Evolutionary conservation across 176 grass and related monocot species (phyloP), one percentile per base, ranked within the genome.

Genomic region (Avena atlantica): DNA sequence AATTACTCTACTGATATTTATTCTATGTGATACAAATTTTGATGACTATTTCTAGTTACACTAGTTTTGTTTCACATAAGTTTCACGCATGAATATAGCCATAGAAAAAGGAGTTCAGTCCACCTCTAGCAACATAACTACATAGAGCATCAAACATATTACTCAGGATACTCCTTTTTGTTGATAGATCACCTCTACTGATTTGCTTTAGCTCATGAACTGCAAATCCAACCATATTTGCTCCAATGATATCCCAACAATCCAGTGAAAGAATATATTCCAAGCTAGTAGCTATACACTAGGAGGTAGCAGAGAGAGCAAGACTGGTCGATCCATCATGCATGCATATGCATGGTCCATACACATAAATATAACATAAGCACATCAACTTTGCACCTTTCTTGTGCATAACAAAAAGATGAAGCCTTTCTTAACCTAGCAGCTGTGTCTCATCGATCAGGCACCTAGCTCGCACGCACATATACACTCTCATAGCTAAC

Each of bases 341-440:
- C 57, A 59, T 64, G 19, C 45, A 48, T 48, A 48, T 64, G 56
- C 73, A 83, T 90, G 84, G 73, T 82, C 80, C 89, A 83, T 37
- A 87, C 24, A 62, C 6, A 76, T 27, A 52, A 63, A 68, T 36
- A 36, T 65, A 80, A 76, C 37, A 82, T 50, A 88, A 77, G 36
- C 49, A 40, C 29, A 63, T 63, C 69, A 9, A 66, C 70, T 88
- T 88, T 88, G 74, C 20, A 85, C 81, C 21, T 80, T 47, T 85
- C 24, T 61, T 81, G 68, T 80, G 82, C 82, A 88, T 81, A 61
- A 78, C 90, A 91, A 91, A 91, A 91, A 91, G 86, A 91, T 72
- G 73, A 73, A 83, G 19, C 63, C 79, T 86, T 91, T 86, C 76
- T 49, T 86, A 88, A 85, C 53, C 69, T 31, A 72, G 44, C 48